Percentiles rank a stretch among this genome's conserved stretches.
phyloP scores from a whole-genome alignment of 1,284 basidiomycete genomes.

The Microbotryum scabiosae region DNA sequence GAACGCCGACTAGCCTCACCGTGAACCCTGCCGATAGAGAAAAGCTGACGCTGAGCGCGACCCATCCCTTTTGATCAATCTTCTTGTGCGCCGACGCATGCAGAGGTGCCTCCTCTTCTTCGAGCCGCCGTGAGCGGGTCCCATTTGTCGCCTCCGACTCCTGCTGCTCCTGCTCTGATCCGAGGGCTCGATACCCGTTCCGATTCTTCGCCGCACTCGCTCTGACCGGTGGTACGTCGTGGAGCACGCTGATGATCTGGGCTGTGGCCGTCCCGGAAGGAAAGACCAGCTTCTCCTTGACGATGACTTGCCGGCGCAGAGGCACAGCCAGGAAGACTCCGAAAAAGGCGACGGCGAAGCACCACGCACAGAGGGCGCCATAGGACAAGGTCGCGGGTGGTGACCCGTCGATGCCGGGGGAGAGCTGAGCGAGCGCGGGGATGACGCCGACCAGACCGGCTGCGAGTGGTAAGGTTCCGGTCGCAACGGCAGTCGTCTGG shows the following conservation, averaged over 20 bases:
- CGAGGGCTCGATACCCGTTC: neutral
- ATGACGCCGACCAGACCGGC: constrained; percentile 93
- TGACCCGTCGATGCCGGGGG: constrained; percentile 63
- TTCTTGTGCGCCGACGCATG: neutral
- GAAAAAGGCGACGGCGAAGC: constrained; percentile 80
- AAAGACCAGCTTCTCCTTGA: constrained; percentile 86
- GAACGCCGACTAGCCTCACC: neutral
- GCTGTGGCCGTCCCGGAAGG: constrained; percentile 93
- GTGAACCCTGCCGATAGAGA: constrained; percentile 28
- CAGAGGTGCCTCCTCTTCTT: constrained; percentile 31
- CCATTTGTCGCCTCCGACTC: constrained; percentile 39
- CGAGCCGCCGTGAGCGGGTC: constrained; percentile 51
- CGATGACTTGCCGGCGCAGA: constrained; percentile 85
- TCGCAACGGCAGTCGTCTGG: constrained; percentile 91
- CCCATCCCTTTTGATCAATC: constrained; percentile 19
- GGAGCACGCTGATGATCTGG: constrained; percentile 86
- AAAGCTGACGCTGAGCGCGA: constrained; percentile 56
- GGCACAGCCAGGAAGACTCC: constrained; percentile 92
- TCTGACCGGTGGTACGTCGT: constrained; percentile 53
- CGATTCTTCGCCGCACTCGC: neutral
- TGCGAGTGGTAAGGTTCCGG: constrained; percentile 70
- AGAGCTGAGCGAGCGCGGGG: constrained; percentile 74
- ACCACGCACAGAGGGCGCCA: constrained; percentile 68
- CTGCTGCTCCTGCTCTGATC: neutral
- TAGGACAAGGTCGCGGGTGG: constrained; percentile 66